Evolutionary conservation across 169 alveolate genomes (phyloP), one percentile per base, ranked within the genome.

Genomic region (Eimeria necatrix): DNA sequence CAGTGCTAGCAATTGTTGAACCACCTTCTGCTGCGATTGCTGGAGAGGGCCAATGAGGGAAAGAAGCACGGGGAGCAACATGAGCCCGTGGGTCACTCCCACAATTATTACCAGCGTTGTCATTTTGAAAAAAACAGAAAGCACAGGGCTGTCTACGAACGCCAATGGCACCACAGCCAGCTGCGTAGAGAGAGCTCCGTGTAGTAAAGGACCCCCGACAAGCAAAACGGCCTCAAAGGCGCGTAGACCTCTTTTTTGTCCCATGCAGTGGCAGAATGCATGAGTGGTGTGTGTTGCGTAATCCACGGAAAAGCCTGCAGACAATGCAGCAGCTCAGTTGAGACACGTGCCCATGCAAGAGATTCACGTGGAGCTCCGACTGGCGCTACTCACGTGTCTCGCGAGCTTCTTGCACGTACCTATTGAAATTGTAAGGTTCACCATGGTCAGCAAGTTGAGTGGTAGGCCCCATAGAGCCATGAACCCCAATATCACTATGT

Each of bases 391-490:
- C 41, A 32, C 41, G 0, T 32, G 41, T 32, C 41, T 32, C 41
- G 41, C 41, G 41, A 32, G 41, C 2, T 32, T 32, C 41, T 32
- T 32, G 0, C 41, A 49, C 98, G 71, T 87, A 96, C 98, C 98
- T 20, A 97, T 96, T 18, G 98, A 97, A 89, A 97, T 96, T 68
- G 97, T 96, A 80, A 97, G 95, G 91, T 96, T 97, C 91, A 97
- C 98, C 98, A 97, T 97, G n/a, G 98, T 96, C 76, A 97, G 97
- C 95, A 97, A 97, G 80, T 97, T 97, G n/a, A 97, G 96, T 6
- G 97, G 97, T 51, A 97, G 95, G 52, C 97, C 97, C 97, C 98
- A 97, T 10, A 94, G 94, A 32, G 97, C 96, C 98, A 97, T 97
- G 93, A 96, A 96, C 26, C 98, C 98, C 89, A 97, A 95, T 14